phyloP scores from a whole-genome alignment of 1,284 basidiomycete species.

The Leccinum griseonigrum region DNA sequence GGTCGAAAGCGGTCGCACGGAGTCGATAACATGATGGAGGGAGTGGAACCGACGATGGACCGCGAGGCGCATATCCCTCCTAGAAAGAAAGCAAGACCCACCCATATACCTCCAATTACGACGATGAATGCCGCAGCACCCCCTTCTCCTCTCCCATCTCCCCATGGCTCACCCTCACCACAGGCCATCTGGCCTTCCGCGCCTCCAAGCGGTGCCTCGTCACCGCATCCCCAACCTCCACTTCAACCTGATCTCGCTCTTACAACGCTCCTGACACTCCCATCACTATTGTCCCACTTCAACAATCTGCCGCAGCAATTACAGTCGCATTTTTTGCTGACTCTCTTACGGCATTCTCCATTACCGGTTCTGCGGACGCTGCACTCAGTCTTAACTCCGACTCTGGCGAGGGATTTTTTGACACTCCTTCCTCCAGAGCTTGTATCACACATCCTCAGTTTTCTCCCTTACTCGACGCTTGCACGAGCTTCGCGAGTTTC shows the following conservation, averaged over 20 bases:
- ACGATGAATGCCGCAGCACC: slow-evolving; percentile 70
- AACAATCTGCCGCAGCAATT: slow-evolving; percentile 65
- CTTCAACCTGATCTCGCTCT: slow-evolving; percentile 76
- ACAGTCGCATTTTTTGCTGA: slow-evolving; percentile 84
- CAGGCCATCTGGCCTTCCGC: slow-evolving; percentile 74
- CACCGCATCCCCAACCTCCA: slow-evolving; percentile 64
- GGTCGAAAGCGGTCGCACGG: slow-evolving; percentile 73
- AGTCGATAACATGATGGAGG: slow-evolving; percentile 73
- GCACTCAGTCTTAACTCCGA: slow-evolving; percentile 80
- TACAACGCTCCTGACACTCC: slow-evolving; percentile 76
- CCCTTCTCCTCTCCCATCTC: slow-evolving; percentile 78
- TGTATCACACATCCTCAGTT: slow-evolving; percentile 76
- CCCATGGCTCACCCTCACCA: slow-evolving; percentile 75
- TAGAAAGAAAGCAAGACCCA: slow-evolving; percentile 70
- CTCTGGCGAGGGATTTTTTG: slow-evolving; percentile 84
- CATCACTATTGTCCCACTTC: slow-evolving; percentile 74
- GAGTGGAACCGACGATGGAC: slow-evolving; percentile 58
- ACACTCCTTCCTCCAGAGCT: slow-evolving; percentile 84
- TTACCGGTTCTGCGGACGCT: slow-evolving; percentile 80
- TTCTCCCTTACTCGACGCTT: slow-evolving; percentile 72
- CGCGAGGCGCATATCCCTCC: slow-evolving; percentile 55
- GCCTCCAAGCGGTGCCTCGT: slow-evolving; percentile 69
- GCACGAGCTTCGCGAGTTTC: slow-evolving; percentile 80
- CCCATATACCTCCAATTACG: slow-evolving; percentile 53
- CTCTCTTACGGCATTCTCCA: slow-evolving; percentile 79